Evolutionary conservation across 176 grass and related monocot species (phyloP).

Genomic region (Echinochloa phyllopogon): DNA sequence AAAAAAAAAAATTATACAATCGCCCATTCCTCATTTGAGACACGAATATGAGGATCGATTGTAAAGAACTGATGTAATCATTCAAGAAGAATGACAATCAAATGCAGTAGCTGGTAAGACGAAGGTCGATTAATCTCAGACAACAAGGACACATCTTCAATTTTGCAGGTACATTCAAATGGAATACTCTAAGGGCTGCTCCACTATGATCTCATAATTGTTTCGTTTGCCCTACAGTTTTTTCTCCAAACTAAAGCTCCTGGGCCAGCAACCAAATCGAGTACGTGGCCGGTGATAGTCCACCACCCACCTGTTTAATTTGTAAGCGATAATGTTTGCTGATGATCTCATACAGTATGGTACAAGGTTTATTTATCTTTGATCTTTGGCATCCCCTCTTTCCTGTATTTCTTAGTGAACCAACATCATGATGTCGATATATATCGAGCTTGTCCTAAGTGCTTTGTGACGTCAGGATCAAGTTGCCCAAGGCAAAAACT

Average conservation of each 20-base stretch:
- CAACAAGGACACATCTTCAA: not conserved
- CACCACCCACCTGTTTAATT: not conserved
- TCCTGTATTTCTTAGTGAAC: conserved; percentile 1
- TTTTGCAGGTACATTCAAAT: not conserved
- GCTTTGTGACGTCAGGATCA: conserved; percentile 23
- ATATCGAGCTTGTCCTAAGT: not conserved
- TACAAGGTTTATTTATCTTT: not conserved
- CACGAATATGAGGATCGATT: not conserved
- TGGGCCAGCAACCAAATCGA: not conserved
- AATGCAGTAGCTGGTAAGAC: too few relatives aligned
- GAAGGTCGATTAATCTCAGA: too few relatives aligned
- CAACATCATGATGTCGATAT: conserved; percentile 17
- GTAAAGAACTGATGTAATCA: not conserved
- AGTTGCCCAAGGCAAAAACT: not conserved
- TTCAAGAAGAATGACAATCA: not conserved
- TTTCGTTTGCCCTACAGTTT: not conserved
- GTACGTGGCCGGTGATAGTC: not conserved
- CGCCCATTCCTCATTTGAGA: not conserved
- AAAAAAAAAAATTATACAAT: not conserved
- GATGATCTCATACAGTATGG: not conserved
- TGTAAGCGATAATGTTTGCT: not conserved
- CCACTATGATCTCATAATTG: conserved; percentile 38
- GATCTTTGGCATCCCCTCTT: not conserved
- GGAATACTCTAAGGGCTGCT: not conserved
- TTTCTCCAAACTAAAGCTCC: conserved; percentile 27